Evolutionary conservation across 768 basidiomycete genomes (phyloP).

Genomic region (Paxillus involutus): DNA sequence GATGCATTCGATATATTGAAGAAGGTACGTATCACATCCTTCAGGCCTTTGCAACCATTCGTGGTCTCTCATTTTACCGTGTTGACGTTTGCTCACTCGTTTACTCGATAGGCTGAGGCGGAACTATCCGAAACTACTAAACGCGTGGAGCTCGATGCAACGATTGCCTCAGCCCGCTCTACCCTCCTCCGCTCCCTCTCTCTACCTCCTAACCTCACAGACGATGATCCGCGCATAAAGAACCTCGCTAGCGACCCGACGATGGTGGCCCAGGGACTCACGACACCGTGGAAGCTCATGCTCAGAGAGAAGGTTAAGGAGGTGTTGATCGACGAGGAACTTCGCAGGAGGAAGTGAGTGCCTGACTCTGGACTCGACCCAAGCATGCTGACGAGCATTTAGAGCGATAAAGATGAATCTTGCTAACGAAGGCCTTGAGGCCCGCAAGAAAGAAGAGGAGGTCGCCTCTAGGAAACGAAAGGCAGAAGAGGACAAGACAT

Average conservation of each 20-base stretch:
- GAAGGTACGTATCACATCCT: slow-evolving; percentile 54
- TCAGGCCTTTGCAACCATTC: not conserved
- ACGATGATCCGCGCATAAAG: slow-evolving; percentile 58
- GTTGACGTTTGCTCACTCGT: not conserved
- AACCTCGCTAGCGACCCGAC: slow-evolving; percentile 39
- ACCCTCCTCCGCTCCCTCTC: slow-evolving; percentile 62
- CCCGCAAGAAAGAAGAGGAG: slow-evolving; percentile 91
- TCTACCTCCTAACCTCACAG: slow-evolving; percentile 58
- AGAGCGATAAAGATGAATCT: slow-evolving; percentile 90
- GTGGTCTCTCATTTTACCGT: not conserved
- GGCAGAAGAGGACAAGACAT: slow-evolving; percentile 81
- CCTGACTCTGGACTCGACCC: not conserved
- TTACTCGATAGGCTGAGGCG: slow-evolving; percentile 64
- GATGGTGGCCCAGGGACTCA: slow-evolving; percentile 26
- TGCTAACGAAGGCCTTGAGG: slow-evolving; percentile 90
- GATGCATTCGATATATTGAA: slow-evolving; percentile 94
- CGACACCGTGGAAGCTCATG: slow-evolving; percentile 65
- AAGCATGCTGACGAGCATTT: slow-evolving; percentile 4
- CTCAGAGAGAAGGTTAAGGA: slow-evolving; percentile 77
- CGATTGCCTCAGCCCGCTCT: slow-evolving; percentile 72
- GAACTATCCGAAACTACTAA: slow-evolving; percentile 79
- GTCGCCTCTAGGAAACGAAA: slow-evolving; percentile 76
- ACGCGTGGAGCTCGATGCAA: slow-evolving; percentile 79
- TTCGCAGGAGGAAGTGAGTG: slow-evolving; percentile 77
- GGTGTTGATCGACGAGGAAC: slow-evolving; percentile 86